Conservation (phyloP, 495 filamentous ascomycete species). For the Podospora sp. region DNA sequence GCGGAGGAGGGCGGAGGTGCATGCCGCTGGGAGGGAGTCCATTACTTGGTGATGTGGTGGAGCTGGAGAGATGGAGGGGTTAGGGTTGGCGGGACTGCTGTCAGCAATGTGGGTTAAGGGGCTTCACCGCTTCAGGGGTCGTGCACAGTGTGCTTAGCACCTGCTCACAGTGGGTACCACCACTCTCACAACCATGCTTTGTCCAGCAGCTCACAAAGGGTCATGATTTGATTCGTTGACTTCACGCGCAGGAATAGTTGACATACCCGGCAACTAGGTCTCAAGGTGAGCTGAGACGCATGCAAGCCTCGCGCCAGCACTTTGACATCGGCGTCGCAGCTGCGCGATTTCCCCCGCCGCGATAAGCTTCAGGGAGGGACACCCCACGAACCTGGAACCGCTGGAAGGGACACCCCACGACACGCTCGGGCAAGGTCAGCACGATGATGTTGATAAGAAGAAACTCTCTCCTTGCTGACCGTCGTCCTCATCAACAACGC, state of each 20-base stretch:
- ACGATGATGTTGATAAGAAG: not conserved
- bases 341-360: not conserved
- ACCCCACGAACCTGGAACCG: not conserved
- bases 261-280: too few species aligned
- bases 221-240: too few species aligned
- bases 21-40: slow-evolving; percentile 2
- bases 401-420: not conserved
- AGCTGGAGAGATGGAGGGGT: not conserved
- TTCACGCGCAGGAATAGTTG: too few species aligned
- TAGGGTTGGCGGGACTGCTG: not conserved
- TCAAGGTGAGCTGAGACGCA: too few species aligned
- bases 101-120: too few species aligned
- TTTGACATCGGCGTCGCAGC: not conserved
- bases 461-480: not conserved
- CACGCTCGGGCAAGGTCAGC: not conserved
- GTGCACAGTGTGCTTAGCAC: too few species aligned
- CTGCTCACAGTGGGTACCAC: too few species aligned
- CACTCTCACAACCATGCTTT: too few species aligned
- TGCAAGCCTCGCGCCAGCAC: not conserved
- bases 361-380: not conserved
- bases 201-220: too few species aligned
- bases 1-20: slow-evolving; percentile 24
- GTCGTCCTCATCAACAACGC: not conserved
- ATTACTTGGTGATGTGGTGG: not conserved
- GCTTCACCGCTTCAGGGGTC: too few species aligned